These are phyloP conservation scores for Tulasnella sp. DNA, from an alignment of 768 basidiomycete species.

Conservation along the genomic window DNA sequence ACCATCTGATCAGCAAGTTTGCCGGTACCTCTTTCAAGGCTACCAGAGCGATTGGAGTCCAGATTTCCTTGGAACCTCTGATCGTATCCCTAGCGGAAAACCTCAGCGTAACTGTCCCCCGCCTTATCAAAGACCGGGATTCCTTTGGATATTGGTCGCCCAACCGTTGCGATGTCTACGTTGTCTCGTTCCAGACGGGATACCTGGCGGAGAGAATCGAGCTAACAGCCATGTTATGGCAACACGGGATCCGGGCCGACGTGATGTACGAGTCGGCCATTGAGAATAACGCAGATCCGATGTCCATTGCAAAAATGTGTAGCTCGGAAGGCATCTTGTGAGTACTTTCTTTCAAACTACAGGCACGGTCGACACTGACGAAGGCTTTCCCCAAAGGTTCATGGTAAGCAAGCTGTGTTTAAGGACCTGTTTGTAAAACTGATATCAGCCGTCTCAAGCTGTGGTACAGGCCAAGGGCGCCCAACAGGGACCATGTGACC, in stretches of 20 bases:
- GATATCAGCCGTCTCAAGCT: conserved; percentile 32
- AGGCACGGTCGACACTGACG: background rate
- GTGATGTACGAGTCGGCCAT: conserved; percentile 78
- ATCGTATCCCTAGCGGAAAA: conserved; percentile 57
- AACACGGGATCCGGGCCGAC: conserved; percentile 74
- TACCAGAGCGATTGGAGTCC: conserved; percentile 62
- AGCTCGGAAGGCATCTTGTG: conserved; percentile 78
- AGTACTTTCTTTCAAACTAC: conserved; percentile 25
- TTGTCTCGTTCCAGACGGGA: conserved; percentile 70
- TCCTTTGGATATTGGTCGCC: conserved; percentile 89
- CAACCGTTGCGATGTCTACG: conserved; percentile 79
- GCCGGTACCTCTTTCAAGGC: conserved; percentile 39
- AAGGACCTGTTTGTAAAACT: background rate
- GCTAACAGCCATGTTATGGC: conserved; percentile 68
- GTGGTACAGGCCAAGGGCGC: conserved; percentile 47
- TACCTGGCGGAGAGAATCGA: conserved; percentile 71
- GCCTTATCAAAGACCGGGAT: conserved; percentile 64
- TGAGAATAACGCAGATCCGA: conserved; percentile 46
- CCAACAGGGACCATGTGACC: conserved; percentile 52
- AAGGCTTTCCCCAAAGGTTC: background rate
- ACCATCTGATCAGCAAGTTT: conserved; percentile 57
- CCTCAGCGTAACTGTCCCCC: conserved; percentile 58
- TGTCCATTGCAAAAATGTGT: conserved; percentile 49
- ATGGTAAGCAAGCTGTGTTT: background rate
- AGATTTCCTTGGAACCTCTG: conserved; percentile 74